Evolutionary conservation across 768 basidiomycete genomes (phyloP), one percentile per base, ranked within the genome.

Genomic region (Pleurotus djamor): DNA sequence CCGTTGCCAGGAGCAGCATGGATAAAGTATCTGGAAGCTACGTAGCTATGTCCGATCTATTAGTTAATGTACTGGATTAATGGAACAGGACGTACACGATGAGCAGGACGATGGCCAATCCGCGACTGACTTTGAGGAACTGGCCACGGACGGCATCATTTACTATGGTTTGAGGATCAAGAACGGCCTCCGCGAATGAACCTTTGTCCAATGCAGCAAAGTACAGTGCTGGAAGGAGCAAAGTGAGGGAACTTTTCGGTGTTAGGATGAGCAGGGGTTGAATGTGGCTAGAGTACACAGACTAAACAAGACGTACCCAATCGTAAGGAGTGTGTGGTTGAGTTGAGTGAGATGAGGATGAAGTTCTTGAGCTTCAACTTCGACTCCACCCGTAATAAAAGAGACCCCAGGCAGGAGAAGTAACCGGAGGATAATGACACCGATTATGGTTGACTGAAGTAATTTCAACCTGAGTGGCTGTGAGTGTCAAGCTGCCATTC

Each of bases 371-470:
- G 87, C 80, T 65, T 83, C 72, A 33, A 90, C 75, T 16, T 80
- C 77, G 16, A 83, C 84, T 44, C 89, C 89, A 17, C 88, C 89
- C 2, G 81, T 81, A 16, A 90, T 76, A 67, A 91, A 91, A 0
- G 88, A 77, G 4, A 81, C 75, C 2, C 89, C 89, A 0, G 89
- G 89, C 48, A 91, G 76, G 14, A 92, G 79, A 1, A 92, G 77
- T 1, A 91, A 76, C 67, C 89, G 89, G 8, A 92, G 76, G 16
- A 92, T 71, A 5, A 90, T 78, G 6, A 92, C 89, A 21, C 89
- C 45, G 36, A 84, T 77, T 45, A 91, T 83, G 0, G 88, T 90
- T 0, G 86, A 82, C 65, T 91, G 89, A 43, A 91, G 69, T 4
- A 92, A 70, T 48, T 80, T 79, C 52, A 89, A 71, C 57, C 87